A percentile compares a stretch with the other conserved stretches of the same genome.
Conservation (phyloP, 2,329 filamentous ascomycete genomes). For the Penicillium janthinellum region DNA sequence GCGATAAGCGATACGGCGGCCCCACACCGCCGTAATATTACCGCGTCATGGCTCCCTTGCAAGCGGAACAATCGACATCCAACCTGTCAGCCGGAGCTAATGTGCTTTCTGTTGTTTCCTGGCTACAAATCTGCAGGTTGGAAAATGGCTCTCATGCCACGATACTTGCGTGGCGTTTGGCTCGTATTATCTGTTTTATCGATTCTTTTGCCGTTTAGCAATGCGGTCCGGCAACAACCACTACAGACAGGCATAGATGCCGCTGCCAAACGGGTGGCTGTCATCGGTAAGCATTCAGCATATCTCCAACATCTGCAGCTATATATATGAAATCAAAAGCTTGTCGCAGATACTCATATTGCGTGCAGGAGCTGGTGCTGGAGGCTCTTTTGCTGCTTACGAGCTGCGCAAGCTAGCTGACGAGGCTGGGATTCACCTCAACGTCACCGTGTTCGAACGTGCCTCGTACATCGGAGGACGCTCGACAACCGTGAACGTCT, state of each 20-base stretch:
- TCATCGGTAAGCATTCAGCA: slow-evolving; percentile 35
- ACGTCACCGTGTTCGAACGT: slow-evolving; percentile 88
- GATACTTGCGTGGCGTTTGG: slow-evolving; percentile 1
- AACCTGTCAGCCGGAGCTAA: background rate
- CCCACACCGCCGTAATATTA: slow-evolving; percentile 14
- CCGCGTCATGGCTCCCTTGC: slow-evolving; percentile 10
- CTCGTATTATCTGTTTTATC: slow-evolving; percentile 15
- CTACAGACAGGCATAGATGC: slow-evolving; percentile 18
- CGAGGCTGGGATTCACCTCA: slow-evolving; percentile 60
- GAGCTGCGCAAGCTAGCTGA: slow-evolving; percentile 73
- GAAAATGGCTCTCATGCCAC: slow-evolving; percentile 3
- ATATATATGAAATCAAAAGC: background rate
- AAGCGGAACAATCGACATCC: slow-evolving; percentile 4
- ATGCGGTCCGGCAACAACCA: slow-evolving; percentile 25
- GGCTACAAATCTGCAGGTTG: background rate
- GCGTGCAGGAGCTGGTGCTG: slow-evolving; percentile 77
- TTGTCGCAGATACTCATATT: background rate
- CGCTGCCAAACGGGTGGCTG: slow-evolving; percentile 35
- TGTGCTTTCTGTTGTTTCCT: background rate
- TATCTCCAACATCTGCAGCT: background rate
- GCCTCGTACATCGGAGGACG: slow-evolving; percentile 78
- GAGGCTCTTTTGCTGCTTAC: slow-evolving; percentile 83
- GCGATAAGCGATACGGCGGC: slow-evolving; percentile 30
- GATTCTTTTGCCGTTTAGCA: slow-evolving; percentile 21
- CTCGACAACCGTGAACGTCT: slow-evolving; percentile 79